phyloP scores from a whole-genome alignment of 495 filamentous ascomycete species.

The Amphirosellinia nigrospora region DNA sequence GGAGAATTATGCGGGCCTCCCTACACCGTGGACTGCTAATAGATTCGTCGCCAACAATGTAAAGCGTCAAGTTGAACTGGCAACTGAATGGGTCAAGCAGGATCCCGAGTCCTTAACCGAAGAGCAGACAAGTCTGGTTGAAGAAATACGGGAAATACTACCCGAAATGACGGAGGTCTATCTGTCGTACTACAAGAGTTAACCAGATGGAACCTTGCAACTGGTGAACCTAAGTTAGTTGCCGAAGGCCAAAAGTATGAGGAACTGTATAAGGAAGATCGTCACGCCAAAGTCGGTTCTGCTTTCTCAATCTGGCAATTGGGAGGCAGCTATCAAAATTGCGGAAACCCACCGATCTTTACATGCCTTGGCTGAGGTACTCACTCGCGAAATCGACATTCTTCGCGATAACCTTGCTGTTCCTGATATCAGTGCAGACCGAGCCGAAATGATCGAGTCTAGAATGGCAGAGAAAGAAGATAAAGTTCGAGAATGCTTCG shows the following conservation, averaged over 20 bases:
- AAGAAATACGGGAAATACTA: conserved; percentile 45
- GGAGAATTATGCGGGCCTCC: conserved; percentile 65
- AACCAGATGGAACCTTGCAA: conserved; percentile 45
- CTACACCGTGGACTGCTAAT: conserved; percentile 82
- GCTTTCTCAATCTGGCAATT: conserved; percentile 71
- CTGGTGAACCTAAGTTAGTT: conserved; percentile 42
- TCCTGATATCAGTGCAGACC: conserved; percentile 29
- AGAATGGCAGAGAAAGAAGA: conserved; percentile 44
- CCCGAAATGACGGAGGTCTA: conserved; percentile 54
- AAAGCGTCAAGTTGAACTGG: conserved; percentile 60
- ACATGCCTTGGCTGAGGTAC: conserved; percentile 68
- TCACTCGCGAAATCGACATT: conserved; percentile 48
- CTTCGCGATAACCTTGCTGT: conserved; percentile 37
- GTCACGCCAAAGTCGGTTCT: conserved; percentile 48
- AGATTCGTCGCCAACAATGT: conserved; percentile 62
- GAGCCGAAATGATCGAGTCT: conserved; percentile 36
- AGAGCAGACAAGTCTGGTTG: conserved; percentile 34
- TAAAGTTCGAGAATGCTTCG: conserved; percentile 66
- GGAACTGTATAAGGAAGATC: conserved; percentile 45
- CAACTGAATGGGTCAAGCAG: conserved; percentile 41
- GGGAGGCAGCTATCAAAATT: conserved; percentile 70
- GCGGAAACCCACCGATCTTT: conserved; percentile 78
- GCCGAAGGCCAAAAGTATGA: conserved; percentile 45
- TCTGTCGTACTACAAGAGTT: conserved; percentile 51
- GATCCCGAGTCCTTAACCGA: conserved; percentile 33